phyloP scores from a whole-genome alignment of 2,329 filamentous ascomycete species.

The Albifimbria verrucaria region DNA sequence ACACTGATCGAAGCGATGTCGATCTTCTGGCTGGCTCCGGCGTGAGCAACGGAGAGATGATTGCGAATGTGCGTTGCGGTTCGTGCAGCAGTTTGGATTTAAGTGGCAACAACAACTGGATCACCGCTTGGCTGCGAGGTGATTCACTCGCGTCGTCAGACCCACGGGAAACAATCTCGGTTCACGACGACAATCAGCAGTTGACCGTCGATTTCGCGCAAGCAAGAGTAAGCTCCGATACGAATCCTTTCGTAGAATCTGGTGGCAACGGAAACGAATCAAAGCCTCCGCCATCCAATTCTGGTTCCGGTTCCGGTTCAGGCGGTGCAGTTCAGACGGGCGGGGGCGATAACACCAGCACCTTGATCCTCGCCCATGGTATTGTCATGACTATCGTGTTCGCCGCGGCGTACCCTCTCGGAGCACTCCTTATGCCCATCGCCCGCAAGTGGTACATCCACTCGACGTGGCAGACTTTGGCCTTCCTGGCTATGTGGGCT shows the following conservation, averaged over 20 bases:
- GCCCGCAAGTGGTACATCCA: constrained; percentile 57
- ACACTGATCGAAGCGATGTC: constrained; percentile 40
- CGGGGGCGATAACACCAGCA: constrained; percentile 16
- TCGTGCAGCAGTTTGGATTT: constrained; percentile 49
- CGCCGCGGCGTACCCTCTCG: constrained; percentile 56
- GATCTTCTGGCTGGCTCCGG: constrained; percentile 58
- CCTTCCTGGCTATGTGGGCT: constrained; percentile 56
- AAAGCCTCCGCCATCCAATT: constrained; percentile 1
- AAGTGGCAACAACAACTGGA: constrained; percentile 42
- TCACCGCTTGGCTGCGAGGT: constrained; percentile 52
- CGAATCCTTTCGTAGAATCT: constrained; percentile 47
- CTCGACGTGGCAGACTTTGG: constrained; percentile 50
- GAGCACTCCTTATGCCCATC: constrained; percentile 58
- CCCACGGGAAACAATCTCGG: constrained; percentile 33
- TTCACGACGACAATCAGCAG: constrained; percentile 41
- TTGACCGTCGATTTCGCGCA: constrained; percentile 48
- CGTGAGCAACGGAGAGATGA: constrained; percentile 48
- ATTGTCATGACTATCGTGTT: constrained; percentile 60
- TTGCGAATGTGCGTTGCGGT: constrained; percentile 55
- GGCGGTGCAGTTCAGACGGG: constrained; percentile 11
- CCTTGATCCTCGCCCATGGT: constrained; percentile 46
- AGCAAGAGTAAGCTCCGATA: constrained; percentile 43
- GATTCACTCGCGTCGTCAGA: constrained; percentile 40
- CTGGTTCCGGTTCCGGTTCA: constrained; percentile 3
- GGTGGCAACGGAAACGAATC: constrained; percentile 4